Percentiles rank a stretch among this genome's conserved stretches.
Conservation (phyloP, 2,329 filamentous ascomycete genomes). For the Pseudogymnoascus sp. region DNA sequence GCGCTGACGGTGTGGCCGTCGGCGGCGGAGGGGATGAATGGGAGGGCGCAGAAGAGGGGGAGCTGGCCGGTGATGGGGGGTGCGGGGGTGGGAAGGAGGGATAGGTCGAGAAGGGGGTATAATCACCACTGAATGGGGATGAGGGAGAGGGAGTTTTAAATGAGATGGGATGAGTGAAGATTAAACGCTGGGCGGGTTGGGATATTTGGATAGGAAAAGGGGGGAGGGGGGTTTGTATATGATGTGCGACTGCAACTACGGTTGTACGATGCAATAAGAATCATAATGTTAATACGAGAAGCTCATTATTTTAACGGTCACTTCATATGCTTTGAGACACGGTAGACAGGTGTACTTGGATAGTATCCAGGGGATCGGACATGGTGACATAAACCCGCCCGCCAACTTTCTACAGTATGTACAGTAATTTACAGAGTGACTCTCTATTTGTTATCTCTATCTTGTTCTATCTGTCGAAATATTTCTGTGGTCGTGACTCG, state of each 20-base stretch:
- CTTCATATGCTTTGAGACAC: too few species aligned
- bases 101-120: constrained; percentile 12
- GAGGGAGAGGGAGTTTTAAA: constrained; percentile 16
- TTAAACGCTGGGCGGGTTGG: background rate
- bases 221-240: background rate
- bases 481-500: background rate
- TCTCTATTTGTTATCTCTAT: background rate
- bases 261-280: background rate
- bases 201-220: background rate
- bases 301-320: background rate
- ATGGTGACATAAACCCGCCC: too few species aligned
- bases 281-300: constrained; percentile 5
- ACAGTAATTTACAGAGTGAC: background rate
- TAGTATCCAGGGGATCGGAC: too few species aligned
- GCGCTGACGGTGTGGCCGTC: constrained; percentile 21
- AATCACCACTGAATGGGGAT: background rate
- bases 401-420: background rate
- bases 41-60: constrained; percentile 11
- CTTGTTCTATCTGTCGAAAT: background rate
- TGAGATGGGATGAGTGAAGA: constrained; percentile 19
- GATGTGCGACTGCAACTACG: background rate
- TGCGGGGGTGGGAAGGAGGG: constrained; percentile 12
- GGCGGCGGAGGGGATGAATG: background rate
- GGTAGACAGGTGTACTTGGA: too few species aligned
- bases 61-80: constrained; percentile 8